phyloP scores from a whole-genome alignment of 306 rosid species.

The Senna siamea region DNA sequence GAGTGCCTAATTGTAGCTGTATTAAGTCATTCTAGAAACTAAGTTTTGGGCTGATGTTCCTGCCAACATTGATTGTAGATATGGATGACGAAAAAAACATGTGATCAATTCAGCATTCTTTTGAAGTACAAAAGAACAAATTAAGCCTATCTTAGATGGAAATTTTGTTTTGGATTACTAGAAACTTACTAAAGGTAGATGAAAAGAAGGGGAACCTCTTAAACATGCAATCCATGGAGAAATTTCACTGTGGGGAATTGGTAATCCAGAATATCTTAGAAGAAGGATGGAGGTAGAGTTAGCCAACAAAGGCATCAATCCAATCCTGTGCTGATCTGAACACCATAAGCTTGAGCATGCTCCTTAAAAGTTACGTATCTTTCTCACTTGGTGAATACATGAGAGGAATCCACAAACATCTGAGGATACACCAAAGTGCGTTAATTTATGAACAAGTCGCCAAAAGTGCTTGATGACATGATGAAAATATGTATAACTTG shows the following conservation, averaged over 20 bases:
- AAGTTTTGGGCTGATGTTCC: background rate
- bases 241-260: background rate
- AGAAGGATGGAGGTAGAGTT: background rate
- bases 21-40: background rate
- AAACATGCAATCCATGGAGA: background rate
- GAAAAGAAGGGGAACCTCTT: background rate
- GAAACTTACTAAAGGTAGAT: background rate
- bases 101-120: background rate
- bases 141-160: background rate
- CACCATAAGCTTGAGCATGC: background rate
- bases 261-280: background rate
- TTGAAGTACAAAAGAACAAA: background rate
- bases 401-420: slow-evolving; percentile 13
- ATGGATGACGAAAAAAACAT: background rate
- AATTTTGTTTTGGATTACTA: background rate
- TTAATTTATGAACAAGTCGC: slow-evolving; percentile 27
- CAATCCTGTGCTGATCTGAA: background rate
- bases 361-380: background rate
- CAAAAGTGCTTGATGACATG: slow-evolving; percentile 5
- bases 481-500: background rate
- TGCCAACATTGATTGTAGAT: background rate
- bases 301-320: background rate
- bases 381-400: slow-evolving; percentile 6
- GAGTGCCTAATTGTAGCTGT: background rate
- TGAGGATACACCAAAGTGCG: slow-evolving; percentile 11